phyloP scores from a whole-genome alignment of 163 green algal species.

The Scenedesmus sp. region DNA sequence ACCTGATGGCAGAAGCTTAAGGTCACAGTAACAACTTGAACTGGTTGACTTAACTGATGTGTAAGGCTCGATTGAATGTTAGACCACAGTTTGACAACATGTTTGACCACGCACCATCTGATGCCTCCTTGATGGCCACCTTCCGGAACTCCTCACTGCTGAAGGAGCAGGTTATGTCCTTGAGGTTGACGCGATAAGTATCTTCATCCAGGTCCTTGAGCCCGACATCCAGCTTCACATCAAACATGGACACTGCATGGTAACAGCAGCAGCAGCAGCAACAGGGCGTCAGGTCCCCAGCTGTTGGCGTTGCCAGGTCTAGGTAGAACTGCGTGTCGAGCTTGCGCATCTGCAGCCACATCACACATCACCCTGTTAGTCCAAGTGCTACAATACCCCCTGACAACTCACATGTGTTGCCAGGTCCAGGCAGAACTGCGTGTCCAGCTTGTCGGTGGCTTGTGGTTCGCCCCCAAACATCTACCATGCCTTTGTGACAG shows the following conservation, averaged over 20 bases:
- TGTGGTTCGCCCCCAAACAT: background rate
- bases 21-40: too few relatives aligned
- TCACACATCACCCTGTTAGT: background rate
- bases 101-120: background rate
- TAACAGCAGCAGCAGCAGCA: background rate
- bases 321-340: background rate
- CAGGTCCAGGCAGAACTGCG: background rate
- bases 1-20: too few relatives aligned
- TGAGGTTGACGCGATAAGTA: background rate
- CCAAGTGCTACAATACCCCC: too few relatives aligned
- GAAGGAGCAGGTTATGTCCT: constrained; percentile 9
- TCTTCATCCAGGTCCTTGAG: background rate
- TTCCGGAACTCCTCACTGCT: background rate
- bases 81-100: background rate
- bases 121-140: background rate
- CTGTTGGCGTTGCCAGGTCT: background rate
- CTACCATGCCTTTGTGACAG: too few relatives aligned
- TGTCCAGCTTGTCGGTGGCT: background rate
- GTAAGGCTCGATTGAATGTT: too few relatives aligned
- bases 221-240: background rate
- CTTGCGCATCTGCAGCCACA: background rate
- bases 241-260: background rate
- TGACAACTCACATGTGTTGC: background rate
- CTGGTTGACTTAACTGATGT: too few relatives aligned
- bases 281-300: too few relatives aligned